A percentile compares a stretch with the other conserved stretches of the same genome.
Evolutionary conservation across 257 asterid genomes (phyloP).

Genomic region (Rauvolfia tetraphylla): DNA sequence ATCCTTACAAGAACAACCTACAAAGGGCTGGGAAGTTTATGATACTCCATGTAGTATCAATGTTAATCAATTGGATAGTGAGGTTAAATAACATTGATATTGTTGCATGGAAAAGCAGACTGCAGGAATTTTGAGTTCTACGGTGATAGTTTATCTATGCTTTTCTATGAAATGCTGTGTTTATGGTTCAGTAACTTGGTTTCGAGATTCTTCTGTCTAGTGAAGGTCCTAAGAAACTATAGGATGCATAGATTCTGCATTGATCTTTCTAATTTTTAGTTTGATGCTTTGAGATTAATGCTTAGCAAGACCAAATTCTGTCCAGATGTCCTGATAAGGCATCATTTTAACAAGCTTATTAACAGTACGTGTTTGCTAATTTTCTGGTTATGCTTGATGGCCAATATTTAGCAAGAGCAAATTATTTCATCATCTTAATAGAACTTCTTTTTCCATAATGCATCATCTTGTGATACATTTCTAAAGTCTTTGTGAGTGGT

Average conservation of each 20-base stretch:
- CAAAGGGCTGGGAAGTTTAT: neutral
- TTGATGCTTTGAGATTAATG: too few relatives aligned
- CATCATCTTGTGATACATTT: neutral
- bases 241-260: too few relatives aligned
- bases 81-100: neutral
- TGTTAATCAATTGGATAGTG: neutral
- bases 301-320: too few relatives aligned
- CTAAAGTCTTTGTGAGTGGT: too few relatives aligned
- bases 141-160: neutral
- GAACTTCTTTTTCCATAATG: neutral
- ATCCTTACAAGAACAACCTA: neutral
- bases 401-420: neutral
- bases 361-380: neutral
- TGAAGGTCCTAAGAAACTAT: too few relatives aligned
- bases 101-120: neutral
- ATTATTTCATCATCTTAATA: neutral
- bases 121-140: neutral
- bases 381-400: neutral
- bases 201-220: neutral
- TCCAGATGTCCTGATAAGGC: too few relatives aligned
- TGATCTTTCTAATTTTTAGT: too few relatives aligned
- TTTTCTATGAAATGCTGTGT: neutral
- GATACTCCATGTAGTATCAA: neutral
- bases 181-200: neutral
- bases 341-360: too few relatives aligned